These are phyloP conservation scores for Hirsutella minnesotensis DNA, from an alignment of 2,329 filamentous ascomycete species.

Conservation along the genomic window DNA sequence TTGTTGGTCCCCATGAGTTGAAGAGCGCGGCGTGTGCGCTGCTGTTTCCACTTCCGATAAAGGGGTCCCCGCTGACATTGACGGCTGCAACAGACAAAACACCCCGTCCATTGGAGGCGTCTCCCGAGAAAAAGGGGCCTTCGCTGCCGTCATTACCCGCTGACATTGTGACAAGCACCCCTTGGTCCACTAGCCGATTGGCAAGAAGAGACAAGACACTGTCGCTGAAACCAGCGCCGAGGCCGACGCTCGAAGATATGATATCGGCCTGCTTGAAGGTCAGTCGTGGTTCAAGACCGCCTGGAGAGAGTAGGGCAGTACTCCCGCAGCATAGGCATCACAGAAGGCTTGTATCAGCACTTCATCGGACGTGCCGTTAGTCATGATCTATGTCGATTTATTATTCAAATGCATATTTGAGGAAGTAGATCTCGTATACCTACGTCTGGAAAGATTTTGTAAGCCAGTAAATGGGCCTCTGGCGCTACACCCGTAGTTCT, in stretches of 20 bases:
- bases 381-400: not conserved
- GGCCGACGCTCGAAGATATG: slow-evolving; percentile 29
- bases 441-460: slow-evolving; percentile 29
- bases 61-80: slow-evolving; percentile 29
- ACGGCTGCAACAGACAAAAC: slow-evolving; percentile 25
- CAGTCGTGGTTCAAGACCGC: not conserved
- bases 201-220: slow-evolving; percentile 31
- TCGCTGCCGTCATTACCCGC: slow-evolving; percentile 37
- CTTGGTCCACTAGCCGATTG: slow-evolving; percentile 27
- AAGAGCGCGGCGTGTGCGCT: slow-evolving; percentile 26
- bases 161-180: slow-evolving; percentile 36
- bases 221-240: slow-evolving; percentile 24
- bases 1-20: slow-evolving; percentile 39
- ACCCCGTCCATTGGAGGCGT: slow-evolving; percentile 18
- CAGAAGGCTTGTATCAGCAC: slow-evolving; percentile 24
- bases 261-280: slow-evolving; percentile 23
- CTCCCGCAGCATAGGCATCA: slow-evolving; percentile 22
- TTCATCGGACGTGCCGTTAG: slow-evolving; percentile 17
- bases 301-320: slow-evolving; percentile 5
- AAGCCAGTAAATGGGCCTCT: slow-evolving; percentile 29
- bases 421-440: not conserved
- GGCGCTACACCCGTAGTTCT: slow-evolving; percentile 33
- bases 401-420: too few species aligned
- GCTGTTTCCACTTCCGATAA: slow-evolving; percentile 12
- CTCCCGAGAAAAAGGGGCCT: slow-evolving; percentile 33